Conservation (phyloP, 106 monocot genomes). For the Vanilla planifolia region DNA sequence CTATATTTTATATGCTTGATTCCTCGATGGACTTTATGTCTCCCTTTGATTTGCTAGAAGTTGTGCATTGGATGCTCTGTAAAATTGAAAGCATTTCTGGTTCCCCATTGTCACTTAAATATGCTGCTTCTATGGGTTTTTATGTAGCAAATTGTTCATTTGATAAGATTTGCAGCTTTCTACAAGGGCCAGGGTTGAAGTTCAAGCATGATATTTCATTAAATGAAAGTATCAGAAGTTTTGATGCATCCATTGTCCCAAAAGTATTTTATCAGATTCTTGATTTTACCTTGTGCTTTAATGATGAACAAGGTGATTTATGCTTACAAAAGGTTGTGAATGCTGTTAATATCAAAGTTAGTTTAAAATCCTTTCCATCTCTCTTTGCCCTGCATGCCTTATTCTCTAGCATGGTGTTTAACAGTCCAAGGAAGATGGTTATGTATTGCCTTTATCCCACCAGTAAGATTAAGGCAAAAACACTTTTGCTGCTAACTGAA, state of each 20-base stretch:
- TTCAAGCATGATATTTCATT: conserved; percentile 14
- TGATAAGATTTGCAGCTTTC: conserved; percentile 25
- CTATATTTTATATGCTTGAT: conserved; percentile 42
- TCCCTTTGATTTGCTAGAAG: conserved; percentile 59
- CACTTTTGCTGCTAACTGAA: conserved; percentile 47
- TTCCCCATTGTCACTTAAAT: conserved; percentile 5
- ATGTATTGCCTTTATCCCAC: conserved; percentile 43
- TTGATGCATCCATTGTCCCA: conserved; percentile 24
- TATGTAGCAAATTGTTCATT: conserved; percentile 47
- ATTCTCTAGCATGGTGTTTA: conserved; percentile 41
- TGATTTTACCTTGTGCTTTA: conserved; percentile 28
- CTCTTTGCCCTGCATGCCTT: conserved; percentile 38
- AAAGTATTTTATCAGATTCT: conserved; percentile 52
- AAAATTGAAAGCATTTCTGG: conserved; percentile 29
- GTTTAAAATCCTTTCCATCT: conserved; percentile 12
- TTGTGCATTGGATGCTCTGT: conserved; percentile 57
- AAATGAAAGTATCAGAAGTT: conserved; percentile 19
- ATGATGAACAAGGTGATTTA: conserved; percentile 37
- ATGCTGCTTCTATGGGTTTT: conserved; percentile 41
- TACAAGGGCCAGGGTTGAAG: conserved; percentile 11
- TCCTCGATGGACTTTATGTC: conserved; percentile 43
- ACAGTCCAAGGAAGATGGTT: conserved; percentile 52
- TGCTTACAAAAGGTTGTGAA: conserved; percentile 56
- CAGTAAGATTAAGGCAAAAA: conserved; percentile 57
- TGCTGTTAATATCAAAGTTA: conserved; percentile 27